A percentile compares a stretch with the other conserved stretches of the same genome.
phyloP scores from a whole-genome alignment of 371 early-diverging fungal species.

The Haplosporangium sp. region DNA sequence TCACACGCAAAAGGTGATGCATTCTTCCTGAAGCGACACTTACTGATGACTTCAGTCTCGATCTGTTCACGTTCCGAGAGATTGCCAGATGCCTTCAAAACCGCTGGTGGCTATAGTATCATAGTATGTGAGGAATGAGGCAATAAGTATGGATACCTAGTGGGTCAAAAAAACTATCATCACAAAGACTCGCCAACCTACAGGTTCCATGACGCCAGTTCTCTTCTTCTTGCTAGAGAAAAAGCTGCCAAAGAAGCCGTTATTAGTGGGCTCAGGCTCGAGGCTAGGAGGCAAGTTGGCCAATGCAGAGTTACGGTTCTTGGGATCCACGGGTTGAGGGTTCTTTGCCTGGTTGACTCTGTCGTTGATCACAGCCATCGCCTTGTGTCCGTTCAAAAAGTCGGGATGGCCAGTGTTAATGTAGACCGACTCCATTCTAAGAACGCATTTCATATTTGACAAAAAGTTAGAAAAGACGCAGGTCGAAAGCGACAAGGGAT shows the following conservation, averaged over 20 bases:
- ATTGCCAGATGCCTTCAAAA: slow-evolving; percentile 94
- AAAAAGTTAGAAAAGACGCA: no score
- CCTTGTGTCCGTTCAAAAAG: slow-evolving; percentile 96
- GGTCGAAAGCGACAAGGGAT: no score
- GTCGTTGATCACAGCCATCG: slow-evolving; percentile 93
- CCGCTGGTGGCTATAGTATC: slow-evolving; percentile 82
- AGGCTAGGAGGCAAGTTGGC: slow-evolving; percentile 57
- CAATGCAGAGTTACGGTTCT: slow-evolving; percentile 58
- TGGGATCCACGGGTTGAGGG: slow-evolving; percentile 58
- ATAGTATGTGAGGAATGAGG: slow-evolving; percentile 2
- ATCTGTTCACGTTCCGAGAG: slow-evolving; percentile 96
- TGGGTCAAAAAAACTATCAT: not conserved
- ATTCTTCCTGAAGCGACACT: no score
- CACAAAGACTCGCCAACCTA: slow-evolving; percentile 51
- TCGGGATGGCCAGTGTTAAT: slow-evolving; percentile 99
- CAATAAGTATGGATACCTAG: not conserved
- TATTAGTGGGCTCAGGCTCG: slow-evolving; percentile 61
- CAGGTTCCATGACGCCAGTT: slow-evolving; percentile 83
- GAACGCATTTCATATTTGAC: not conserved
- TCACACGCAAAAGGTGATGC: no score
- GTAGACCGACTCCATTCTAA: slow-evolving; percentile 93
- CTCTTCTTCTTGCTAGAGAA: slow-evolving; percentile 85
- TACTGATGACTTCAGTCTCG: slow-evolving; percentile 98
- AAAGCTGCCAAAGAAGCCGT: slow-evolving; percentile 97
- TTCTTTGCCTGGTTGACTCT: slow-evolving; percentile 75